Conservation (phyloP, 2,329 filamentous ascomycete genomes). For the Microdochium trichocladiopsis region DNA sequence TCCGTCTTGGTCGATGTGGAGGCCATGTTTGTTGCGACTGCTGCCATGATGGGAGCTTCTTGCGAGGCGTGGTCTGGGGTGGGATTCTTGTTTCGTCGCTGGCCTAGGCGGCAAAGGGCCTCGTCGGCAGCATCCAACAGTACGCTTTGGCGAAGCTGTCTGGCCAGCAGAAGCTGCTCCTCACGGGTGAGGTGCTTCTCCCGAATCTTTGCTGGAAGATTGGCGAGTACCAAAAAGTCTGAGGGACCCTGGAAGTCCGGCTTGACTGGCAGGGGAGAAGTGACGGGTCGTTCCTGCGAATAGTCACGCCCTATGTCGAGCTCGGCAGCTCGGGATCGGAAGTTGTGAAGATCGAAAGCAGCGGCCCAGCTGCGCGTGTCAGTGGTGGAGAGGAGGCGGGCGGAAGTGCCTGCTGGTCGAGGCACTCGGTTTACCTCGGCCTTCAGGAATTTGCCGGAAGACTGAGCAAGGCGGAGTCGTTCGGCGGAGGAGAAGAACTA, state of each 20-base stretch:
- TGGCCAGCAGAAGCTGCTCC: slow-evolving; percentile 53
- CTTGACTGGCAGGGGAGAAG: slow-evolving; percentile 3
- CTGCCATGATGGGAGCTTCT: slow-evolving; percentile 18
- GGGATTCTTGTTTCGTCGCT: slow-evolving; percentile 21
- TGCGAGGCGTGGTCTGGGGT: slow-evolving; percentile 15
- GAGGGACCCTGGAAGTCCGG: slow-evolving; percentile 28
- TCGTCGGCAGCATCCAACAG: slow-evolving; percentile 50
- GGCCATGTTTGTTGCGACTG: slow-evolving; percentile 13
- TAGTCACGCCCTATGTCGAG: background rate
- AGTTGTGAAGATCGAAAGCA: background rate
- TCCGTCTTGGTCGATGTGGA: slow-evolving; percentile 12
- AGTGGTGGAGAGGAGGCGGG: background rate
- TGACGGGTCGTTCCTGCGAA: slow-evolving; percentile 8
- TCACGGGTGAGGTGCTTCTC: slow-evolving; percentile 59
- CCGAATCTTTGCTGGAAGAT: slow-evolving; percentile 59
- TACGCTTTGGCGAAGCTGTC: slow-evolving; percentile 38
- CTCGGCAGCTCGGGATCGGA: background rate
- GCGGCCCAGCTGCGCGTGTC: slow-evolving; percentile 1
- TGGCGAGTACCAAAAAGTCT: slow-evolving; percentile 57
- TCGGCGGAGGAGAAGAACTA: slow-evolving; percentile 56
- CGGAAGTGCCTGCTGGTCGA: background rate
- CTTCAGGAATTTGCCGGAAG: slow-evolving; percentile 17
- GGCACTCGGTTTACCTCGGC: background rate
- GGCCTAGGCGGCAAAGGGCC: slow-evolving; percentile 32
- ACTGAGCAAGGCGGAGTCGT: slow-evolving; percentile 49